Evolutionary conservation across 176 grass and related monocot species (phyloP), one percentile per base, ranked within the genome.

Genomic region (Triticum urartu): DNA sequence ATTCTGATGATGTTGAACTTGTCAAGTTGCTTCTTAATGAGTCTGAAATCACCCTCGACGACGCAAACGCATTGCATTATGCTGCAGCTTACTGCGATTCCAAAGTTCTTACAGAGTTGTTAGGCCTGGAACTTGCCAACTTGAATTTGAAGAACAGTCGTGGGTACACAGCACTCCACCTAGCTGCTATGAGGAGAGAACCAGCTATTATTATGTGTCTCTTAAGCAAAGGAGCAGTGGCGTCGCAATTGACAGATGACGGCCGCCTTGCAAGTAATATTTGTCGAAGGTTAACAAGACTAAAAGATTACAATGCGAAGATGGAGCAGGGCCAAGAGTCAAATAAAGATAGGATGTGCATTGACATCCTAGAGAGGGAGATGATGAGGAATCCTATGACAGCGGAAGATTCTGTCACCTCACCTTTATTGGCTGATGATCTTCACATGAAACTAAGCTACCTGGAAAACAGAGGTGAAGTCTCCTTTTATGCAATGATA

Each of bases 161-260:
- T 83, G 94, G 94, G 67, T 91, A 89, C 80, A 99, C 92, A 45
- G 80, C 97, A 38, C 90, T 99, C 28, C 97, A 99, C 81, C 78
- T 99, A 79, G 97, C 97, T 84, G 94, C 94, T 50, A 97, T 97
- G 94, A 96, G 97, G 85, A 91, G 89, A 94, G 97, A 99, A 62
- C 97, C 97, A 30, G 77, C 89, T 66, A 79, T 99, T 72, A 94
- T 99, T 54, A 89, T 97, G 78, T 90, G 87, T 84, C 92, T 99
- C 58, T 87, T 99, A 42, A 89, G 73, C 82, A 99, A 93, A 79
- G 94, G 97, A 17, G 94, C 97, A 0, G 82, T 30, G 47, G 92
- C 89, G 35, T 93, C 86, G 68, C 90, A 87, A 70, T 88, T 63
- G 40, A 97, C 97, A 66, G 65, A 86, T 85, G 94, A 97, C 89